phyloP scores from a whole-genome alignment of 345 rosid species.

The Dipteronia sinensis region DNA sequence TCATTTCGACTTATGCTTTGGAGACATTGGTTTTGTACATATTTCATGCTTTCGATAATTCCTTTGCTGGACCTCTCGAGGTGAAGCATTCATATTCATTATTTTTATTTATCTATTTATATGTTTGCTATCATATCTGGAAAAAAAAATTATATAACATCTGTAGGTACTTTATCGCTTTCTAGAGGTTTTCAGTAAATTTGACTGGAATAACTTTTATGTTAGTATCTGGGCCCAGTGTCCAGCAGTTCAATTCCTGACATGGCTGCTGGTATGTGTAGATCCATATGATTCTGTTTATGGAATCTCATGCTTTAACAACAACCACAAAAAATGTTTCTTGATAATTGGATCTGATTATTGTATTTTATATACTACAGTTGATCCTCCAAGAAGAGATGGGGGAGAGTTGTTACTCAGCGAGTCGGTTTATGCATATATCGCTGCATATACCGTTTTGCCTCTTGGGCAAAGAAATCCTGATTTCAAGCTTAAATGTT shows the following conservation, averaged over 20 bases:
- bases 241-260: slow-evolving; percentile 41
- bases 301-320: neutral
- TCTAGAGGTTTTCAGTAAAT: slow-evolving; percentile 47
- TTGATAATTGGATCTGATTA: neutral
- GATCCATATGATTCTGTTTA: neutral
- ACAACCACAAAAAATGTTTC: neutral
- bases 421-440: slow-evolving; percentile 51
- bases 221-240: slow-evolving; percentile 50
- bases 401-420: slow-evolving; percentile 44
- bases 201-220: slow-evolving; percentile 37
- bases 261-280: slow-evolving; percentile 49
- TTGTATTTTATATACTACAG: slow-evolving; percentile 28
- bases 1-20: slow-evolving; percentile 53
- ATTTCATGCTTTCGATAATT: slow-evolving; percentile 46
- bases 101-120: neutral
- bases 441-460: slow-evolving; percentile 43
- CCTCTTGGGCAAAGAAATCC: slow-evolving; percentile 44
- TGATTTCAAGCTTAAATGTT: slow-evolving; percentile 26
- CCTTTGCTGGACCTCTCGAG: slow-evolving; percentile 52
- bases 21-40: slow-evolving; percentile 53
- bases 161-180: slow-evolving; percentile 45
- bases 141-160: neutral
- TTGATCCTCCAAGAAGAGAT: slow-evolving; percentile 56
- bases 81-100: slow-evolving; percentile 20
- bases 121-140: neutral